Conservation (phyloP, 805 yeast species). For the Starmerella stellata region DNA sequence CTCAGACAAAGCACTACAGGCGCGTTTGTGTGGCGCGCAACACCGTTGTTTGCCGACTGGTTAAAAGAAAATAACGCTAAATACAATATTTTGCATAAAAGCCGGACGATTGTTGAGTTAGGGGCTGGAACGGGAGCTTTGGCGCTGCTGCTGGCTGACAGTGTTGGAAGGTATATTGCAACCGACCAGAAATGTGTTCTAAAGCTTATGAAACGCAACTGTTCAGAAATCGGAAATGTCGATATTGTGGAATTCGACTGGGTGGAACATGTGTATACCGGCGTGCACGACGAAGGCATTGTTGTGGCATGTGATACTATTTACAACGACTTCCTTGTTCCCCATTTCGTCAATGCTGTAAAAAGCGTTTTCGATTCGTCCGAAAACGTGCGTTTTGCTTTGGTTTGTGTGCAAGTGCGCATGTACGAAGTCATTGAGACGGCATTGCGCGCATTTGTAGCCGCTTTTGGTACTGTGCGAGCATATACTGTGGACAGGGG, state of each 20-base stretch:
- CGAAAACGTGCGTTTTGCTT: neutral
- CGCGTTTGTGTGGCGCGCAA: conserved; percentile 16
- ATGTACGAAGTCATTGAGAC: conserved; percentile 5
- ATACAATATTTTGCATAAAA: neutral
- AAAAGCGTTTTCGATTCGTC: conserved; percentile 4
- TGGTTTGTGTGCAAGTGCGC: conserved; percentile 11
- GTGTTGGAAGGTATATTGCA: conserved; percentile 4
- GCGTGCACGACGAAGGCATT: conserved; percentile 1
- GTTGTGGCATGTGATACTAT: conserved; percentile 17
- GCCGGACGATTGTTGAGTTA: conserved; percentile 12
- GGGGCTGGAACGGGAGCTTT: conserved; percentile 18
- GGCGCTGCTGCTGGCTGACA: conserved; percentile 9
- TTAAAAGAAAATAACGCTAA: neutral
- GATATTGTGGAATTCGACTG: conserved; percentile 14
- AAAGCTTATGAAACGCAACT: conserved; percentile 11
- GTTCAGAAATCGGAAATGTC: conserved; percentile 4
- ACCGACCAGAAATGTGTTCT: conserved; percentile 17
- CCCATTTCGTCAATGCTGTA: conserved; percentile 12
- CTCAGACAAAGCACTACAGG: conserved; percentile 14
- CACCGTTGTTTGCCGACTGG: conserved; percentile 11
- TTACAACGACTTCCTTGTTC: conserved; percentile 14
- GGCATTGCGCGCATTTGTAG: conserved; percentile 4
- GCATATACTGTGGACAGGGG: neutral
- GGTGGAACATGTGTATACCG: conserved; percentile 14
- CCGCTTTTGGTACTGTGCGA: neutral